phyloP scores from a whole-genome alignment of 2,329 filamentous ascomycete genomes.

The Phialophora chinensis region DNA sequence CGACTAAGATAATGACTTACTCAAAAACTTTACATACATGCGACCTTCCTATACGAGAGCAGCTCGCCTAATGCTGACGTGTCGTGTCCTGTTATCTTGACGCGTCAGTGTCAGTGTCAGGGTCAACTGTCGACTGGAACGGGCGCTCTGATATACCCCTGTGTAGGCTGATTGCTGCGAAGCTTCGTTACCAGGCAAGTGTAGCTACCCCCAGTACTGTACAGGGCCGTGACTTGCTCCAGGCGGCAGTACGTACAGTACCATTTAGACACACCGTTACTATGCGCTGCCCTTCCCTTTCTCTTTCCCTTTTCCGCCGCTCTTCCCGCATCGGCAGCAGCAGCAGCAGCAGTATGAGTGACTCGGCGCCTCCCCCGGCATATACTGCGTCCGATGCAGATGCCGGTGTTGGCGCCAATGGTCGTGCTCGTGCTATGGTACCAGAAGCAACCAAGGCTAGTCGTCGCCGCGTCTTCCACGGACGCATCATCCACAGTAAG shows the following conservation, averaged over 20 bases:
- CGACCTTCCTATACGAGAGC: conserved; percentile 12
- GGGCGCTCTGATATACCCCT: not conserved
- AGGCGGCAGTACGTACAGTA: not conserved
- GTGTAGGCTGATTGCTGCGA: too few species aligned
- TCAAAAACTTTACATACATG: not conserved
- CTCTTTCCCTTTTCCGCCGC: conserved; percentile 1
- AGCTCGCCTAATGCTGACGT: conserved; percentile 10
- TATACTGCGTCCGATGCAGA: conserved; percentile 7
- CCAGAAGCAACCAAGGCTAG: not conserved
- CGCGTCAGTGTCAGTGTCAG: not conserved
- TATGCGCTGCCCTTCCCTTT: conserved; percentile 16
- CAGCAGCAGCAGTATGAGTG: not conserved
- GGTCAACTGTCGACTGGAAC: not conserved
- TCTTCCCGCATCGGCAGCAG: not conserved
- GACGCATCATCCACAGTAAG: conserved; percentile 29
- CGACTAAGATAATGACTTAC: not conserved
- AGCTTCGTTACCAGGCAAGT: not conserved
- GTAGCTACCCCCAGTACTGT: not conserved
- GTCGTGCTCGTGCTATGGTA: not conserved
- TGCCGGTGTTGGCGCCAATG: too few species aligned
- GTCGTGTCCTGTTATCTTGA: not conserved
- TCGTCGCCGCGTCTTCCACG: conserved; percentile 16
- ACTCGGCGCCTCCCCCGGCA: conserved; percentile 3
- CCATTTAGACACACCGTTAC: not conserved
- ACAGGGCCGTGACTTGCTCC: not conserved